Percentiles rank a stretch among this genome's conserved stretches.
phyloP scores from a whole-genome alignment of 1,139 yeast species.

The Candida sojae region DNA sequence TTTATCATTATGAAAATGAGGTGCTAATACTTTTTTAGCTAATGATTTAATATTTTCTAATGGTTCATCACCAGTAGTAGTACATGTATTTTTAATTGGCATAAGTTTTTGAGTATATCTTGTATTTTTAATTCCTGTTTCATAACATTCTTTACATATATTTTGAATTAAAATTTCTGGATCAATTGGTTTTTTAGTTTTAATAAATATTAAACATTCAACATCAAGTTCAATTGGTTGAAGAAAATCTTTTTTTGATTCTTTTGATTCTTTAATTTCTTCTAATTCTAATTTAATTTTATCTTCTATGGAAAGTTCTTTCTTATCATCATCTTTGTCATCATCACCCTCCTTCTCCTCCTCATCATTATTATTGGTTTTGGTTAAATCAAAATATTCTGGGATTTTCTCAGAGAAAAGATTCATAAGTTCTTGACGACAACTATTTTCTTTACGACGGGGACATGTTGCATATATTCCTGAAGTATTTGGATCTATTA shows the following conservation, averaged over 20 bases:
- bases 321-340: constrained; percentile 24
- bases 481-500: constrained; percentile 75
- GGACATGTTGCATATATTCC: constrained; percentile 88
- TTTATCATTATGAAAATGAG: constrained; percentile 63
- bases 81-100: constrained; percentile 76
- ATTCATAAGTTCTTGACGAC: constrained; percentile 69
- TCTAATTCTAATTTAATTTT: constrained; percentile 69
- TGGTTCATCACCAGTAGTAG: constrained; percentile 50
- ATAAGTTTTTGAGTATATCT: constrained; percentile 77
- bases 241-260: constrained; percentile 50
- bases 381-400: constrained; percentile 49
- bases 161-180: constrained; percentile 71
- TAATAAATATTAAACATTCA: constrained; percentile 83
- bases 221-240: constrained; percentile 71
- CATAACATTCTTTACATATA: constrained; percentile 61
- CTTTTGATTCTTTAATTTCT: constrained; percentile 48
- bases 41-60: constrained; percentile 61
- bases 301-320: constrained; percentile 67
- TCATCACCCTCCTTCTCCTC: constrained; percentile 25
- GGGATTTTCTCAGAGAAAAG: constrained; percentile 58
- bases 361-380: constrained; percentile 24
- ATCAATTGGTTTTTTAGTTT: constrained; percentile 73
- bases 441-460: constrained; percentile 72
- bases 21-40: constrained; percentile 56
- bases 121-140: constrained; percentile 55